Evolutionary conservation across 371 early-diverging fungal species (phyloP), one percentile per base, ranked within the genome.

Genomic region (Polyrhizophydium stewartii): DNA sequence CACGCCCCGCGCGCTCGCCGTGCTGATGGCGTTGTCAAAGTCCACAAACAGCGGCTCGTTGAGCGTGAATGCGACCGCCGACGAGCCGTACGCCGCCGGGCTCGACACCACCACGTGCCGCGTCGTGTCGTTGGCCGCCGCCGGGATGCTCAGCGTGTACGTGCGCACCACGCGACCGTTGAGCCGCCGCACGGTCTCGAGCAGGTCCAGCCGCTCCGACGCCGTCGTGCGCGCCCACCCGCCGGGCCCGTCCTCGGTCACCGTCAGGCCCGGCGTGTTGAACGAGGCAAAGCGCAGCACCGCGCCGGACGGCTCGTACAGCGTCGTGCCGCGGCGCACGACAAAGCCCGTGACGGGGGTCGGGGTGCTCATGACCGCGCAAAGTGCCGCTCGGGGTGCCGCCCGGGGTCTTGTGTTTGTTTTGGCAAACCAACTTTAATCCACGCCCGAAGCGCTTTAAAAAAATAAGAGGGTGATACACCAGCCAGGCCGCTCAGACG

Each of bases 131-230:
- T 5, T 12, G 12, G 53, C 9, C 2, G 10, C 16, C 21, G 5
- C 25, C 5, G 53, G 53, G 24, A 69, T 57, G 9, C 69, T 62
- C n/a, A 75, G 64, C 13, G 66, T 59, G 60, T 78, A 78, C 6
- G 71, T 61, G 25, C 78, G 63, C 21, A 68, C 56, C 17, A 72
- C 75, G 12, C 66, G 65, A 32, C 71, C 70, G n/a, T 66, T 72
- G 32, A 68, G 49, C 46, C 46, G 62, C 13, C 60, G 27, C 9
- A 75, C 56, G 21, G 73, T 43, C 16, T 22, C 21, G 24, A 78
- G 52, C 10, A 73, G 74, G 59, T 78, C 79, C 41, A 53, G 43
- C 56, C 70, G 70, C 53, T 75, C 75, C 31, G 43, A 64, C 3
- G 58, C 27, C 24, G 43, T 64, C 19, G 73, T 70, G 16, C 50